A percentile compares a stretch with the other conserved stretches of the same genome.
phyloP scores from a whole-genome alignment of 306 rosid species.

The Bauhinia variegata region DNA sequence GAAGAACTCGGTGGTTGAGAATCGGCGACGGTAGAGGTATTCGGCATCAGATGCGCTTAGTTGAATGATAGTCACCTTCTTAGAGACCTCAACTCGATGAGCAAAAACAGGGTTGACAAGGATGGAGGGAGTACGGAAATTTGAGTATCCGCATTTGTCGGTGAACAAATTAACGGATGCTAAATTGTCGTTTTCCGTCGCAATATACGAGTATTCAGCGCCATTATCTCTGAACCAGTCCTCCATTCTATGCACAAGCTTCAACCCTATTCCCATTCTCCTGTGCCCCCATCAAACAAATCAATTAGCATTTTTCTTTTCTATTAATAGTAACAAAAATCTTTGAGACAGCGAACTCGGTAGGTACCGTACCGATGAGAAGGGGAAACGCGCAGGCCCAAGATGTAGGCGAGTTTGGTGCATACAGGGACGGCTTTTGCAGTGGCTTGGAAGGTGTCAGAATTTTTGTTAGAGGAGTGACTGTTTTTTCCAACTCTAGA shows the following conservation, averaged over 20 bases:
- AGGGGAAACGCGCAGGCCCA: conserved; percentile 96
- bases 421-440: conserved; percentile 59
- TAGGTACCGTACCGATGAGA: conserved; percentile 80
- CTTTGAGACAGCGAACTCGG: no score
- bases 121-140: conserved; percentile 81
- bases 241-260: conserved; percentile 67
- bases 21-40: conserved; percentile 67
- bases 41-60: conserved; percentile 70
- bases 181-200: conserved; percentile 86
- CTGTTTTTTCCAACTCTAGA: conserved; percentile 51
- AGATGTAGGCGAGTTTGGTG: conserved; percentile 77
- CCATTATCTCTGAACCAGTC: conserved; percentile 78
- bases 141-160: conserved; percentile 87
- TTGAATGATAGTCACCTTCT: conserved; percentile 50
- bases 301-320: not conserved
- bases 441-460: conserved; percentile 5
- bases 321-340: no score
- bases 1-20: conserved; percentile 84
- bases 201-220: conserved; percentile 85
- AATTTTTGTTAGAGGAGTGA: not conserved
- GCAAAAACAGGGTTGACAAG: conserved; percentile 94
- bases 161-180: conserved; percentile 81
- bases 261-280: conserved; percentile 89
- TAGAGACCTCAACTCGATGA: conserved; percentile 48
- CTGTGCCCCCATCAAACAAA: conserved; percentile 38